Percentiles rank a stretch among this genome's conserved stretches.
Conservation (phyloP, 257 asterid genomes). For the Nicotiana benthamiana region DNA sequence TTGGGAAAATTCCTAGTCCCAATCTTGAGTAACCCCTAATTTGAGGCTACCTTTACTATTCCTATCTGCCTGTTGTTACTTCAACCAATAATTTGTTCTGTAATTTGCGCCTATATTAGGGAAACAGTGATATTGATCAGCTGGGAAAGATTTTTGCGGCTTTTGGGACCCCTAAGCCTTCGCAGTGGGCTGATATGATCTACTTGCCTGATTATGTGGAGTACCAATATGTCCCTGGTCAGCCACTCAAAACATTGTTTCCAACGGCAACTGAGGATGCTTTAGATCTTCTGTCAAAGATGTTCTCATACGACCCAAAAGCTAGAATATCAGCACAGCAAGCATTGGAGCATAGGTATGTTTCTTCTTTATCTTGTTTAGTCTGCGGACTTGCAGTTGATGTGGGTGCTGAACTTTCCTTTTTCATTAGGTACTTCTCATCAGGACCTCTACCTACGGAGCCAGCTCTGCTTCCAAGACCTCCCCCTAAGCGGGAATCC, state of each 20-base stretch:
- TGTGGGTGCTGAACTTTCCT: conserved; percentile 6
- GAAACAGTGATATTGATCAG: conserved; percentile 93
- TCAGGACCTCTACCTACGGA: conserved; percentile 86
- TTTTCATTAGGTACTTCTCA: conserved; percentile 58
- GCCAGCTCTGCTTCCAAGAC: conserved; percentile 88
- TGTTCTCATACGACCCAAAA: conserved; percentile 88
- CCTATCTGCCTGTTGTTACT: neutral
- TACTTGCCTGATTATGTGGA: conserved; percentile 93
- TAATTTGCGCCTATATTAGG: conserved; percentile 33
- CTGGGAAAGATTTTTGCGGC: conserved; percentile 92
- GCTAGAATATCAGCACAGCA: conserved; percentile 85
- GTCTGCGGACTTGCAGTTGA: conserved; percentile 2
- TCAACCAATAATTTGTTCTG: neutral
- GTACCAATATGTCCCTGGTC: conserved; percentile 26
- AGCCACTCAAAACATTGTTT: conserved; percentile 61
- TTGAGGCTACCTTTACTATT: neutral
- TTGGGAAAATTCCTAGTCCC: too few relatives aligned
- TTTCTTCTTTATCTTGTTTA: neutral
- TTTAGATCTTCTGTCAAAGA: conserved; percentile 76
- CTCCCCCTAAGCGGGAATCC: conserved; percentile 74
- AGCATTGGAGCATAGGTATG: conserved; percentile 94
- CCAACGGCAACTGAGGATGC: conserved; percentile 94
- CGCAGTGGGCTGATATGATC: conserved; percentile 89
- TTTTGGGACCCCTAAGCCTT: conserved; percentile 89
- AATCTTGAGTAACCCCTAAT: too few relatives aligned